Percentiles rank a stretch among this genome's conserved stretches.
These are phyloP conservation scores for Colletotrichum sp. DNA, from an alignment of 2,329 filamentous ascomycete genomes.

Conservation along the genomic window DNA sequence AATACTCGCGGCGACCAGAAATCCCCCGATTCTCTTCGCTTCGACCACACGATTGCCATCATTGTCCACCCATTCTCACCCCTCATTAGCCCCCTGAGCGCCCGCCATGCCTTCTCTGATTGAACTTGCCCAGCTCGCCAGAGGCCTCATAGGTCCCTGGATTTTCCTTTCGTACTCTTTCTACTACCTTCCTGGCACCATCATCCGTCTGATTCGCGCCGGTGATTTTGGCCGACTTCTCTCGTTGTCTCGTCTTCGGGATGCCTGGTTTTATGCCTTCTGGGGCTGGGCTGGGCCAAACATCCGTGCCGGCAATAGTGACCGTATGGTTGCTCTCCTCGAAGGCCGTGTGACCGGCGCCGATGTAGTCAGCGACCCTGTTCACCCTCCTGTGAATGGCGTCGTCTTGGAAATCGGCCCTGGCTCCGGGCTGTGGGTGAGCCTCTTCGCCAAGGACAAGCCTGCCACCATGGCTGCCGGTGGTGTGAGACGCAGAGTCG, in stretches of 20 bases:
- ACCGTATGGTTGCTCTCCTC: conserved; percentile 57
- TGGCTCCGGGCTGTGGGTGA: conserved; percentile 65
- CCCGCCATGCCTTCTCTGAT: conserved; percentile 28
- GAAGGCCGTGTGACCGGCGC: conserved; percentile 51
- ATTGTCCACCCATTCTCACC: not conserved
- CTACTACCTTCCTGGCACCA: conserved; percentile 55
- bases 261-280: conserved; percentile 65
- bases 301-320: conserved; percentile 46
- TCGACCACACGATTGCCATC: not conserved
- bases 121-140: conserved; percentile 23
- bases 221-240: conserved; percentile 41
- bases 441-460: conserved; percentile 45
- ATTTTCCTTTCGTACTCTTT: conserved; percentile 55
- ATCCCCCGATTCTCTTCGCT: not conserved
- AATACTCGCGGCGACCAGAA: not conserved
- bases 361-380: conserved; percentile 33
- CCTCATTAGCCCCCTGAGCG: not conserved
- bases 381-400: conserved; percentile 47
- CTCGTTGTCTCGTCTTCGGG: conserved; percentile 44
- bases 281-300: conserved; percentile 61
- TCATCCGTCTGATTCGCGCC: conserved; percentile 44
- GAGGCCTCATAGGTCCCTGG: conserved; percentile 51
- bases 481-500: not conserved
- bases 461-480: not conserved
- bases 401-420: conserved; percentile 67